Evolutionary conservation across 2,329 filamentous ascomycete genomes (phyloP).

Genomic region (Fulvia fulva): DNA sequence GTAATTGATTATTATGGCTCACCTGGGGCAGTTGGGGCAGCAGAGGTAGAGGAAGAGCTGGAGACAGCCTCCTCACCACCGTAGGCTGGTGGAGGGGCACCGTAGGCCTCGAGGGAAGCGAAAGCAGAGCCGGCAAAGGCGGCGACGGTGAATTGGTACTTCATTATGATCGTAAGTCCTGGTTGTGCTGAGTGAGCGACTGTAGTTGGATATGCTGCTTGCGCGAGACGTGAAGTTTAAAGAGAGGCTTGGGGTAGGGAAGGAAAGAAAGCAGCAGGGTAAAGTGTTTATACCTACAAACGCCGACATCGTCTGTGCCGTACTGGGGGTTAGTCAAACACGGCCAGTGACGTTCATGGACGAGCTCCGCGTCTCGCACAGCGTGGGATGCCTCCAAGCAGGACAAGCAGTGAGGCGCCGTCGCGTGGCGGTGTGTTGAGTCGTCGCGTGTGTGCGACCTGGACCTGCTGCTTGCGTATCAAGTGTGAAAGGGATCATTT

Average conservation of each 20-base stretch:
- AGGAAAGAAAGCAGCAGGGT: not conserved
- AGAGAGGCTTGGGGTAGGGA: not conserved
- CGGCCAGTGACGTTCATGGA: not conserved
- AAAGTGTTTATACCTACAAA: not conserved
- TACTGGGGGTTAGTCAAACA: not conserved
- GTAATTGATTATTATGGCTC: not conserved
- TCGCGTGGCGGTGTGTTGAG: constrained; percentile 1
- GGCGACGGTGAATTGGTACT: constrained; percentile 9
- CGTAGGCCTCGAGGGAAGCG: constrained; percentile 8
- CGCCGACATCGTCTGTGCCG: not conserved
- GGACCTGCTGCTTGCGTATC: not conserved
- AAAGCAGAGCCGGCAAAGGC: constrained; percentile 8
- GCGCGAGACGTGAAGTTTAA: not conserved
- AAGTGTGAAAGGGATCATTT: constrained; percentile 1
- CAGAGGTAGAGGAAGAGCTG: not conserved
- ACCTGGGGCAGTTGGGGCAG: constrained; percentile 2
- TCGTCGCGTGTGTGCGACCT: not conserved
- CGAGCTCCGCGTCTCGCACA: not conserved
- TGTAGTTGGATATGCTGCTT: constrained; percentile 4
- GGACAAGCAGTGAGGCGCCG: not conserved
- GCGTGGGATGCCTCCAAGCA: not conserved
- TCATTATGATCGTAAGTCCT: constrained; percentile 4
- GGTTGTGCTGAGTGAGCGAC: constrained; percentile 2
- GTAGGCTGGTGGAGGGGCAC: not conserved
- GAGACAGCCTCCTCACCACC: not conserved